These are phyloP conservation scores for Bolboschoenoplectus hybrid DNA, from an alignment of 202 grass and related monocot species.

Conservation along the genomic window DNA sequence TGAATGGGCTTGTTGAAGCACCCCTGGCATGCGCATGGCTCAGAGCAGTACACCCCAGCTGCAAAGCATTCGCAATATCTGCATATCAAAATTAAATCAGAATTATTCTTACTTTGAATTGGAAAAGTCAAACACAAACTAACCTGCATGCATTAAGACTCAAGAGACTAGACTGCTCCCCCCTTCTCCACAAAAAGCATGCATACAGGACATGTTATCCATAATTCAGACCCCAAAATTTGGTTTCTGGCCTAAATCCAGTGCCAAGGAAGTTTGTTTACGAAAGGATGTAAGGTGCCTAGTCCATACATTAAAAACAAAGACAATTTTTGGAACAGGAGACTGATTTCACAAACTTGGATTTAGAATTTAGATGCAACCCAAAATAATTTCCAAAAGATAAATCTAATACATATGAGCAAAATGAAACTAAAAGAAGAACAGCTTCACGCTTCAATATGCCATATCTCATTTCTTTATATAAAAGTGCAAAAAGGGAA, in stretches of 20 bases:
- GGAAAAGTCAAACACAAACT: not conserved
- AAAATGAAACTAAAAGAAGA: not conserved
- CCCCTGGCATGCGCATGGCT: slow-evolving; percentile 90
- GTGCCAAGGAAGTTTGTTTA: not conserved
- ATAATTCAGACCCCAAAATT: not conserved
- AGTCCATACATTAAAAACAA: not conserved
- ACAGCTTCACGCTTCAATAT: not conserved
- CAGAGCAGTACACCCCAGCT: slow-evolving; percentile 92
- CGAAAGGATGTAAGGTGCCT: not conserved
- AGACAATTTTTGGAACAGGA: not conserved
- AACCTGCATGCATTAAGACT: not conserved
- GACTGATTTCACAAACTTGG: not conserved
- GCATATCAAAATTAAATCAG: slow-evolving; percentile 33
- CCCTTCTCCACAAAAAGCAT: not conserved
- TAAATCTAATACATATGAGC: not conserved
- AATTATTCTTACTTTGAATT: not conserved
- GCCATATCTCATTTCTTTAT: slow-evolving; percentile 6
- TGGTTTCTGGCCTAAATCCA: not conserved
- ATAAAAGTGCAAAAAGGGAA: not conserved
- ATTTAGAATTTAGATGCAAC: not conserved
- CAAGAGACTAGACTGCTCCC: not conserved
- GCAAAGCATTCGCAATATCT: slow-evolving; percentile 99
- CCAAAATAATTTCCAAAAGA: not conserved
- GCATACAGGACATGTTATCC: not conserved
- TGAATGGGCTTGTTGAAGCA: slow-evolving; percentile 97